These are phyloP conservation scores for Petunia hybrid DNA, from an alignment of 305 asterid species.

Conservation along the genomic window DNA sequence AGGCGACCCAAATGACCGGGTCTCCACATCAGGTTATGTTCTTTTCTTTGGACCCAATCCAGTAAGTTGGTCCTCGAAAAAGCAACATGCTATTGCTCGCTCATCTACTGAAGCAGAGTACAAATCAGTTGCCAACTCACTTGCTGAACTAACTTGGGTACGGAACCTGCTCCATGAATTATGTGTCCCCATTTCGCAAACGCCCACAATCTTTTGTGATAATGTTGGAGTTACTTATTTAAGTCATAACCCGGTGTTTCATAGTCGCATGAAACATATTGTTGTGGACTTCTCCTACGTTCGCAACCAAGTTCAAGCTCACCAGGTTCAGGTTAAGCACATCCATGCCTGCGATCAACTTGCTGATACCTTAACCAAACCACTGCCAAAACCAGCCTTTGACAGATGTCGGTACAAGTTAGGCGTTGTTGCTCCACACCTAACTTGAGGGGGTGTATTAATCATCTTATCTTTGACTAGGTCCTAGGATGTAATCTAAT, in stretches of 20 bases:
- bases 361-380: neutral
- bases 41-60: neutral
- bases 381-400: neutral
- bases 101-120: neutral
- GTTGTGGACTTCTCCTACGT: neutral
- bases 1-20: neutral
- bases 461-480: too few relatives aligned
- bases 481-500: too few relatives aligned
- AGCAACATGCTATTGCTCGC: neutral
- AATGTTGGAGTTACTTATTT: conserved; percentile 20
- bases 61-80: neutral
- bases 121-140: neutral
- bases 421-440: too few relatives aligned
- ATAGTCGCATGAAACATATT: neutral
- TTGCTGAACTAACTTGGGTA: neutral
- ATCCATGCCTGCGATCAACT: neutral
- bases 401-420: too few relatives aligned
- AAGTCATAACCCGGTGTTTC: neutral
- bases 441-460: too few relatives aligned
- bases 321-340: neutral
- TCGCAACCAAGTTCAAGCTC: neutral
- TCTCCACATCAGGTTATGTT: neutral
- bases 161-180: neutral
- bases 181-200: neutral
- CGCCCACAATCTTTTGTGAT: neutral